Evolutionary conservation across 768 basidiomycete species (phyloP).

Genomic region (Psilocybe azurescens): DNA sequence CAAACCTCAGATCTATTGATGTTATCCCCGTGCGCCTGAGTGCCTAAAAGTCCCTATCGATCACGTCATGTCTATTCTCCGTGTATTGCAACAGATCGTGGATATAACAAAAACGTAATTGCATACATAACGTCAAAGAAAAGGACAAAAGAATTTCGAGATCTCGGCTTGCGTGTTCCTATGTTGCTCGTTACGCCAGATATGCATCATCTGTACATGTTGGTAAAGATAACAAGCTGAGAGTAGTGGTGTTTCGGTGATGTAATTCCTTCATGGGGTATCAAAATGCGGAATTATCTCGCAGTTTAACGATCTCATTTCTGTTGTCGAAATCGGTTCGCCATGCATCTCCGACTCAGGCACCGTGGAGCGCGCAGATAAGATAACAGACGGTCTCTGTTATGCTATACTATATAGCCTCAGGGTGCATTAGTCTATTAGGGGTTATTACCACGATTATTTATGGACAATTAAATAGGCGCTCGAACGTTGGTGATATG

Average conservation of each 20-base stretch:
- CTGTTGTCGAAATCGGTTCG: neutral
- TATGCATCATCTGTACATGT: neutral
- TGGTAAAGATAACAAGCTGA: neutral
- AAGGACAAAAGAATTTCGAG: neutral
- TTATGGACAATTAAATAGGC: neutral
- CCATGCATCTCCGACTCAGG: neutral
- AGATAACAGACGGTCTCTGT: neutral
- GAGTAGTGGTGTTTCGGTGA: neutral
- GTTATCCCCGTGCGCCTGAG: too few relatives aligned
- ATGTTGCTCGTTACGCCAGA: neutral
- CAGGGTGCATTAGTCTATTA: too few relatives aligned
- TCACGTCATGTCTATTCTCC: too few relatives aligned
- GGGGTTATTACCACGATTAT: too few relatives aligned
- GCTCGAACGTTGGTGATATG: neutral
- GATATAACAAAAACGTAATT: too few relatives aligned
- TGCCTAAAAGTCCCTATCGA: too few relatives aligned
- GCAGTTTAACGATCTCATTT: neutral
- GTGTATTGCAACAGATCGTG: too few relatives aligned
- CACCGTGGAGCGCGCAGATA: neutral
- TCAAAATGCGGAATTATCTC: neutral
- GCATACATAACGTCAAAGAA: too few relatives aligned
- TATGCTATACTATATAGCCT: too few relatives aligned
- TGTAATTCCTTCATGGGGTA: neutral
- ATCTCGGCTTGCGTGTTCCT: neutral
- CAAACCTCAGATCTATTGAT: too few relatives aligned